phyloP scores from a whole-genome alignment of 495 filamentous ascomycete genomes.

The Aspergillus heteromorphus region DNA sequence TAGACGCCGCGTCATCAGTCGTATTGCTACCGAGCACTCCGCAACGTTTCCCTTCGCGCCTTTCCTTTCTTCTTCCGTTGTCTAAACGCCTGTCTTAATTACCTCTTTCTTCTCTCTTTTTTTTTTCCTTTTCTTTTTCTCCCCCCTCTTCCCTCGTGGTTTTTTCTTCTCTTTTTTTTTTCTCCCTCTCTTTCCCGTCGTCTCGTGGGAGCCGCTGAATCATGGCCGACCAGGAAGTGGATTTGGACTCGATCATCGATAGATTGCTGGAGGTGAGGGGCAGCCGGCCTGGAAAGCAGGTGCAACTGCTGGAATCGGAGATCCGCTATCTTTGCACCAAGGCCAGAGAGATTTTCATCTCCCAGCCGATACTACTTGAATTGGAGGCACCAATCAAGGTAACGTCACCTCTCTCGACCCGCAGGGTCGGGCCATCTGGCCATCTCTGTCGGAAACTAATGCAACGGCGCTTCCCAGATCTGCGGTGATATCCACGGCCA shows the following conservation, averaged over 20 bases:
- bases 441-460: neutral
- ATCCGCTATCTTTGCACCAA: conserved; percentile 98
- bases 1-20: conserved; percentile 38
- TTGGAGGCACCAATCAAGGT: conserved; percentile 99
- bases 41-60: conserved; percentile 29
- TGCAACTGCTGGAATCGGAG: conserved; percentile 93
- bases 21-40: conserved; percentile 28
- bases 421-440: neutral
- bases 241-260: conserved; percentile 99
- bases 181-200: conserved; percentile 19
- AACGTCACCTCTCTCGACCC: conserved; percentile 23
- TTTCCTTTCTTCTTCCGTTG: conserved; percentile 24
- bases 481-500: conserved; percentile 99
- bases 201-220: conserved; percentile 34
- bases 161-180: conserved; percentile 27
- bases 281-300: conserved; percentile 96
- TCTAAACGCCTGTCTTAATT: conserved; percentile 14
- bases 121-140: conserved; percentile 21
- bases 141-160: conserved; percentile 15
- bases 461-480: conserved; percentile 55
- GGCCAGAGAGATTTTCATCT: conserved; percentile 98
- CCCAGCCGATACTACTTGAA: conserved; percentile 95
- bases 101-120: conserved; percentile 22
- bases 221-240: conserved; percentile 98
- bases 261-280: conserved; percentile 95